Evolutionary conservation across 495 filamentous ascomycete genomes (phyloP).

Genomic region (Hypoxylon crocopeplum): DNA sequence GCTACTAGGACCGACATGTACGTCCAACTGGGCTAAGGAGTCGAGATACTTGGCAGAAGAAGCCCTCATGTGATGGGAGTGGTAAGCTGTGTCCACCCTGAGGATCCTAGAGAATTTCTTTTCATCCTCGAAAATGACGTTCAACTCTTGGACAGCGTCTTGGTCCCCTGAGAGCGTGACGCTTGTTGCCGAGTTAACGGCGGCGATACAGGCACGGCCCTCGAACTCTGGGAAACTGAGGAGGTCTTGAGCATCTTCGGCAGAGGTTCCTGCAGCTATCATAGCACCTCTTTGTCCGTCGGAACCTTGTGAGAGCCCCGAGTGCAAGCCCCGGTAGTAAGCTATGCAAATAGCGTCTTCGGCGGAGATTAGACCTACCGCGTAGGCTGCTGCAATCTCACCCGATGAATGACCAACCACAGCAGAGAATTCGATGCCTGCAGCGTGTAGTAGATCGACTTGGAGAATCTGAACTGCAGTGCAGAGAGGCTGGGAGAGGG

Average conservation of each 20-base stretch:
- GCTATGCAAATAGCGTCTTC: conserved; percentile 47
- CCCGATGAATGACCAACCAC: conserved; percentile 68
- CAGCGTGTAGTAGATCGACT: conserved; percentile 55
- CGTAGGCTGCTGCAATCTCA: conserved; percentile 63
- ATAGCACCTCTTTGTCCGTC: background rate
- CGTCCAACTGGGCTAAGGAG: conserved; percentile 14
- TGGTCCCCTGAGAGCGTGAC: conserved; percentile 55
- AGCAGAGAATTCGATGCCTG: conserved; percentile 53
- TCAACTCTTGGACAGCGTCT: conserved; percentile 39
- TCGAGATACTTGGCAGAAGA: conserved; percentile 43
- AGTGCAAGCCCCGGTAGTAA: conserved; percentile 41
- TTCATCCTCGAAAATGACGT: conserved; percentile 52
- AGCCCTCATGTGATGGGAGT: conserved; percentile 55
- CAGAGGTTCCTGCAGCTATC: background rate
- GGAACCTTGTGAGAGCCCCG: background rate
- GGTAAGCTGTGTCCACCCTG: conserved; percentile 60
- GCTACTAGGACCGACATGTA: conserved; percentile 6
- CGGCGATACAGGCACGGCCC: conserved; percentile 48
- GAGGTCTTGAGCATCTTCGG: background rate
- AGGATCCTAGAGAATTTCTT: conserved; percentile 50
- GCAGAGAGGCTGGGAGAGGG: conserved; percentile 24
- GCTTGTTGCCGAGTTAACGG: conserved; percentile 51
- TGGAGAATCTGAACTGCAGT: conserved; percentile 55
- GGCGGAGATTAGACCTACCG: conserved; percentile 47
- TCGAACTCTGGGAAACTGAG: conserved; percentile 17